phyloP scores from a whole-genome alignment of 108 stramenopile species.

The Cyclostephanos tholiformis region DNA sequence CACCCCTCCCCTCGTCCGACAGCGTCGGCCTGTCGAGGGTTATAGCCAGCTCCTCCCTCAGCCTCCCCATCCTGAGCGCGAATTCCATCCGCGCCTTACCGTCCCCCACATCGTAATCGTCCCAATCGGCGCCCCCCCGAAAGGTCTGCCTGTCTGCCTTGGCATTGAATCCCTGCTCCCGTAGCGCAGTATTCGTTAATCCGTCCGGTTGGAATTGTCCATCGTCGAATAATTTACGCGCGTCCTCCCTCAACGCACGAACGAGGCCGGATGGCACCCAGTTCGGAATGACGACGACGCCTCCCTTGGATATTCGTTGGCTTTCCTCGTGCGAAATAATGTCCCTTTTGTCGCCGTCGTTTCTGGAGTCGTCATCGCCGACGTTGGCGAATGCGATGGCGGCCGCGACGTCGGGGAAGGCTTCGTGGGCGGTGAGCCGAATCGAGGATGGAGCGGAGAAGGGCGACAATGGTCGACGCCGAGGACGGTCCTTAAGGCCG shows the following conservation, averaged over 20 bases:
- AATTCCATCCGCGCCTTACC: slow-evolving; percentile 32
- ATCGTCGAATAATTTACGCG: slow-evolving; percentile 11
- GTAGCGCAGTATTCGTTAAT: slow-evolving; percentile 50
- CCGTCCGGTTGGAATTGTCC: slow-evolving; percentile 52
- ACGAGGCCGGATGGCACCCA: slow-evolving; percentile 35
- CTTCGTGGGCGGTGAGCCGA: not conserved
- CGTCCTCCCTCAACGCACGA: slow-evolving; percentile 24
- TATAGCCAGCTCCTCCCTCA: slow-evolving; percentile 21
- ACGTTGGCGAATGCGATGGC: not conserved
- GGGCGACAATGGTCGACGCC: not conserved
- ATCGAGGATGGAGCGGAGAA: not conserved
- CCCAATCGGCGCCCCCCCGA: slow-evolving; percentile 42
- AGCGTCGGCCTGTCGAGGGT: slow-evolving; percentile 48
- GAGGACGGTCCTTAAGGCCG: not conserved
- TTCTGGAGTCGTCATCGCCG: not conserved
- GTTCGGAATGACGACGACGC: slow-evolving; percentile 34
- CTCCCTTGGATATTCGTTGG: slow-evolving; percentile 20
- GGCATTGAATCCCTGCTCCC: slow-evolving; percentile 25
- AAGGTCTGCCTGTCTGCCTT: slow-evolving; percentile 38
- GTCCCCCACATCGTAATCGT: slow-evolving; percentile 21
- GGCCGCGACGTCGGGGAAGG: not conserved
- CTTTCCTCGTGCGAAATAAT: slow-evolving; percentile 20
- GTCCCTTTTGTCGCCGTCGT: too few relatives aligned
- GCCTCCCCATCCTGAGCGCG: slow-evolving; percentile 28
- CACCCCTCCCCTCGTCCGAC: slow-evolving; percentile 8